Evolutionary conservation across 768 basidiomycete genomes (phyloP), one percentile per base, ranked within the genome.

Genomic region (Xerocomus spinulosus): DNA sequence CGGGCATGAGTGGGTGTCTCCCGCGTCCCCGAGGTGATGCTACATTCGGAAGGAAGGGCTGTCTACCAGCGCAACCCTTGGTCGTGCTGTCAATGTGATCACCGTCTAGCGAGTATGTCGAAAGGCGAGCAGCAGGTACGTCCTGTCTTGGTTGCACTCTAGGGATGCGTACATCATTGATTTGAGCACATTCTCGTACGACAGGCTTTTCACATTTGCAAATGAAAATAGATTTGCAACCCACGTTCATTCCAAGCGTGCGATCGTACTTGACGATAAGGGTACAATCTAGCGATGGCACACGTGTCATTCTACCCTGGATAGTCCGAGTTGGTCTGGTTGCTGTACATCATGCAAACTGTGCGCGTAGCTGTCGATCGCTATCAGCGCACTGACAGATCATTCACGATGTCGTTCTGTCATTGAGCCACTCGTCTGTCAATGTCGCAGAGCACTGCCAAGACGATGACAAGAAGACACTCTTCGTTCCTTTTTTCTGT

Each of bases 11-110:
- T 56, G 57, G 66, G 44, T 49, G 41, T 39, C 15, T 51, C 48
- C 56, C 62, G 53, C 53, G 58, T 65, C 42, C 35, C 59, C 59
- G 58, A 59, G 54, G 51, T 63, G 73, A 38, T 64, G 66, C 44
- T 54, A 26, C 53, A 54, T 68, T 52, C 61, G 59, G 49, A 61
- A 53, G 48, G 53, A 49, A 51, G 46, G 26, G 32, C 38, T 32
- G 40, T 37, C 43, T 52, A 53, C 53, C 50, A 49, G 50, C 49
- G 49, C 49, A 45, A 34, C 26, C 37, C 45, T 42, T 47, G 45
- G 39, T 17, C 1, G 26, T 49, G 39, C 45, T 45, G 38, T 35
- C 28, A 36, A 51, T 44, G 46, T 39, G 40, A 51, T 9, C 18
- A 20, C 36, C 23, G 21, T 32, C n/a, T 23, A 39, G 21, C 5